Evolutionary conservation across 495 filamentous ascomycete genomes (phyloP), one percentile per base, ranked within the genome.

Genomic region (Podospora didyma): DNA sequence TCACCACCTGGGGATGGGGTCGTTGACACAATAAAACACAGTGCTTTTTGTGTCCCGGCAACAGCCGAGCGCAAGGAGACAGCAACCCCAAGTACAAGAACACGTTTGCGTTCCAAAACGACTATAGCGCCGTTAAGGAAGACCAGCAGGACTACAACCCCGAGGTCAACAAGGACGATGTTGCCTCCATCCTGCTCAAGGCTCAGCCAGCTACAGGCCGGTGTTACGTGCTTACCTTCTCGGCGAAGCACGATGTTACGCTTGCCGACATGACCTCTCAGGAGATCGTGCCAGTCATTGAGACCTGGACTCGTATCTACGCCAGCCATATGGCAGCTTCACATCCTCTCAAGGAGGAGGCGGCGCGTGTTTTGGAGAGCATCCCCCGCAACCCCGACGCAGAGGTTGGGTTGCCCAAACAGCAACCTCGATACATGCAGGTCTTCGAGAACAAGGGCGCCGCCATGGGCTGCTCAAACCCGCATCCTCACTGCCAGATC

Each of bases 371-470:
- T 2, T 52, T 77, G 22, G 58, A 57, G 11, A 68, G 28, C 64
- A 76, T 58, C 76, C 80, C 58, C 60, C 72, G 59, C 57, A 68
- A 65, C 48, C 60, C 65, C 1, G 68, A 74, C 53, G 71, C 66
- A 50, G 73, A 66, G 65, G 67, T 66, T 16, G 78, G 63, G 51
- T 74, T 77, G 31, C 84, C 91, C 6, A 85, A 82, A 46, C 80
- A 88, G 53, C 92, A 97, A 71, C 90, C 95, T 64, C 83, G 86
- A 46, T 97, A 96, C 72, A 97, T 98, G 92, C 94, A 98, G 72
- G 97, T 98, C 61, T 97, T 98, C 59, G 94, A 98, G 74, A 98
- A 98, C 77, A 98, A 98, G 75, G 94, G 94, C 46, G 86, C 89
- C 0, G 90, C 94, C 4, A 98, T 98, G 94, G 94, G 94, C 28